Percentiles rank a stretch among this genome's conserved stretches.
phyloP scores from a whole-genome alignment of 768 basidiomycete genomes.

The Rhodocollybia butyracea region DNA sequence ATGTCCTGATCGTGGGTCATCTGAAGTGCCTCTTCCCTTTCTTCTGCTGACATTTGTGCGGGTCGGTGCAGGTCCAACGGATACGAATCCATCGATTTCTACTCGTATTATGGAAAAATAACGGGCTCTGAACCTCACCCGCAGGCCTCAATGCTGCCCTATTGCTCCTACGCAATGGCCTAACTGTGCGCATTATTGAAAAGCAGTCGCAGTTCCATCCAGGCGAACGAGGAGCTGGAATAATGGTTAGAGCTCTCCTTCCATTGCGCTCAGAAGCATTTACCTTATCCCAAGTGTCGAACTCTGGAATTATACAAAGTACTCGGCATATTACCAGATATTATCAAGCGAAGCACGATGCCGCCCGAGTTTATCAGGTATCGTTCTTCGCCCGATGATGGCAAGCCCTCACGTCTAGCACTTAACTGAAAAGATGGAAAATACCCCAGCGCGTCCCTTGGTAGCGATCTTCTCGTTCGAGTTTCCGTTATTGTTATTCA shows the following conservation, averaged over 20 bases:
- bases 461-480: constrained; percentile 8
- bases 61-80: constrained; percentile 7
- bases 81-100: background rate
- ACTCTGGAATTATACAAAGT: constrained; percentile 22
- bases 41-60: background rate
- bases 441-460: constrained; percentile 16
- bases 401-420: background rate
- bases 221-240: constrained; percentile 22
- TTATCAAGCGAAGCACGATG: constrained; percentile 4
- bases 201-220: constrained; percentile 15
- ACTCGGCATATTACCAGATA: constrained; percentile 19
- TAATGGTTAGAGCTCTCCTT: constrained; percentile 15
- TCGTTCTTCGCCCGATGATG: constrained; percentile 7
- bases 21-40: background rate
- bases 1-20: background rate
- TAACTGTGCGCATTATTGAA: constrained; percentile 31
- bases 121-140: background rate
- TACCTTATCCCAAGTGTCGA: constrained; percentile 17
- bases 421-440: constrained; percentile 7
- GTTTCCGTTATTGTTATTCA: background rate
- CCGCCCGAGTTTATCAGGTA: constrained; percentile 12
- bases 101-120: background rate
- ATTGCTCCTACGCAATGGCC: constrained; percentile 22
- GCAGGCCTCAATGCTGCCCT: constrained; percentile 28
- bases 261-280: too few relatives aligned